Base-by-base conservation (phyloP, 768 basidiomycete genomes). In the Cubamyces lactineus region DNA sequence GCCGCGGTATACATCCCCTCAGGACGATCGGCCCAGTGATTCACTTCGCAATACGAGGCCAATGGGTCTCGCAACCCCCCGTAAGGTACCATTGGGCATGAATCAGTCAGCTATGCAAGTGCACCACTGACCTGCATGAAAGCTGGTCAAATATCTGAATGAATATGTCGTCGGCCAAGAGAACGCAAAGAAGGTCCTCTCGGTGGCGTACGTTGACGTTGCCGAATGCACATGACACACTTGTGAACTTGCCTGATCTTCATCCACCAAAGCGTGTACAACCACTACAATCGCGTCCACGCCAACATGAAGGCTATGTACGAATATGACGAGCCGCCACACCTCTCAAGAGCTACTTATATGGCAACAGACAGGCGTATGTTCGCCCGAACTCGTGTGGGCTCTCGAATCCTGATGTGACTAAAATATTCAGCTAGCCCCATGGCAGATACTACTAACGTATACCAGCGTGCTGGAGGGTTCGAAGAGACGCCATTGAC, bases 81-180 rank as follows among this genome's bases (percentile, higher is more conserved):
- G 77, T 66, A 81, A 85, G 78, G 83, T 80, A 62, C 46, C 28
- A 30, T 30, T 63, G 56, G 24, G 16, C 42, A 12, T 17, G n/a
- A 30, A 49, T 38, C 15, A 26, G 9, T 17, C 12, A 21, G 17
- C 16, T 6, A 23, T 28, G 12, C 12, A 11, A 13, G 11, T 7
- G 12, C 6, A 5, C n/a, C 17, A 5, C 59, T 62, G 15, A 54
- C 51, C 21, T 11, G 34, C 9, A 24, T 24, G 9, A 30, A 51
- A 96, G 92, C 84, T 96, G 46, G 88, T 87, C 7, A 83, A 89
- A 71, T 95, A 93, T 73, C 83, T 97, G 41, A 88, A 93, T 67
- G 87, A 93, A 70, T 97, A 89, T 70, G 86, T 98, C 40, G 83
- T 98, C 17, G 96, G 96, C 1, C 96, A 98, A 72, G 90, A 92